Conservation (phyloP, 2,329 filamentous ascomycete species). For the Fusarium torreyae region DNA sequence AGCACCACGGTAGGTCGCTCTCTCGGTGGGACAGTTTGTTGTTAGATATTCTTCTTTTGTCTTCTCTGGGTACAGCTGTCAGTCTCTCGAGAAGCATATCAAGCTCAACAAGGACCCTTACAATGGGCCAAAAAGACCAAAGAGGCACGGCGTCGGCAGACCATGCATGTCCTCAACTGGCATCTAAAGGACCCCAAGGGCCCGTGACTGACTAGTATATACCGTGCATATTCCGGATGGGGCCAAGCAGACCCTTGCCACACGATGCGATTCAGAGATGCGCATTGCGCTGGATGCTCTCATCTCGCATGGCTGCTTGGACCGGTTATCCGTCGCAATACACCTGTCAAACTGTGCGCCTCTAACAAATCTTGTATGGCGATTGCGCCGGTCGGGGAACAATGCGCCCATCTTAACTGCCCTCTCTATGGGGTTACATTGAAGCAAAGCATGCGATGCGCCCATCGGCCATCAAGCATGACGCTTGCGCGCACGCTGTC, state of each 20-base stretch:
- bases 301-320: conserved; percentile 7
- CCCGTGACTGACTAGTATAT: conserved; percentile 40
- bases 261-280: conserved; percentile 44
- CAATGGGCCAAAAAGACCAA: conserved; percentile 32
- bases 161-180: conserved; percentile 38
- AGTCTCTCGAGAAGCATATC: conserved; percentile 13
- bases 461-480: conserved; percentile 49
- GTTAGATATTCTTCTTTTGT: conserved; percentile 16
- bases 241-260: conserved; percentile 45
- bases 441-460: conserved; percentile 47
- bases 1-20: conserved; percentile 15
- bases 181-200: conserved; percentile 29
- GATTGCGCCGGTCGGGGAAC: conserved; percentile 24
- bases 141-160: conserved; percentile 38
- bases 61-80: conserved; percentile 4
- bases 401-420: conserved; percentile 33
- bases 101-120: conserved; percentile 39
- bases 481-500: conserved; percentile 51
- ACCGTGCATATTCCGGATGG: conserved; percentile 39
- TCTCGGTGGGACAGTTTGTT: conserved; percentile 11
- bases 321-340: conserved; percentile 1
- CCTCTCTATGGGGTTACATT: conserved; percentile 41
- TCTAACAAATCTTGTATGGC: neutral
- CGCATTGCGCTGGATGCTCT: conserved; percentile 34
- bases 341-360: neutral